These are phyloP conservation scores for Calonectria hongkongensis DNA, from an alignment of 2,329 filamentous ascomycete species.

Conservation along the genomic window DNA sequence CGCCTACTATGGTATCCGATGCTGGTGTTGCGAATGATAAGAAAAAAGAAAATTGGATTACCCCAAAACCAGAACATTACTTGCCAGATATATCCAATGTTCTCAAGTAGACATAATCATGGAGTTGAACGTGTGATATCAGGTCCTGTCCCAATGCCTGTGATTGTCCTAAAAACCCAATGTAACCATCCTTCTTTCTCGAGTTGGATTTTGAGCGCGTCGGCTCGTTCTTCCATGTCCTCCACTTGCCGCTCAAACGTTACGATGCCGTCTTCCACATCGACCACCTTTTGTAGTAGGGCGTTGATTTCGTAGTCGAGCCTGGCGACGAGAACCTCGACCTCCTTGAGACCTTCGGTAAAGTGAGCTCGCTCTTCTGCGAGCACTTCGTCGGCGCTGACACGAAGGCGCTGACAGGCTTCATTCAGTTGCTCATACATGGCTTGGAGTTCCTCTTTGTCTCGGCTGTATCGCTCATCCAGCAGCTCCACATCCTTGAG, in stretches of 20 bases:
- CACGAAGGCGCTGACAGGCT: slow-evolving; percentile 80
- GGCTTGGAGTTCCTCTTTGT: slow-evolving; percentile 79
- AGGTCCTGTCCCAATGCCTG: slow-evolving; percentile 76
- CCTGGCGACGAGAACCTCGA: slow-evolving; percentile 88
- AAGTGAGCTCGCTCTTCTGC: slow-evolving; percentile 81
- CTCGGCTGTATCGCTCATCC: slow-evolving; percentile 76
- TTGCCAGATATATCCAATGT: background rate
- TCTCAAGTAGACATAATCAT: slow-evolving; percentile 39
- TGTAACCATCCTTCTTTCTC: slow-evolving; percentile 79
- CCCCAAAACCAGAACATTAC: slow-evolving; percentile 19
- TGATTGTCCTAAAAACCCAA: slow-evolving; percentile 78
- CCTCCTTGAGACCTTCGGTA: slow-evolving; percentile 83
- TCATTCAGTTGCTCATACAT: slow-evolving; percentile 83
- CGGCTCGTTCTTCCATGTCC: slow-evolving; percentile 80
- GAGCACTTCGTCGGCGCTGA: slow-evolving; percentile 81
- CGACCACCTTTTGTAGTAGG: slow-evolving; percentile 86
- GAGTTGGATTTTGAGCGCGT: slow-evolving; percentile 77
- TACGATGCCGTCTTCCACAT: slow-evolving; percentile 87
- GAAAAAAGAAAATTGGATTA: slow-evolving; percentile 36
- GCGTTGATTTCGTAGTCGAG: slow-evolving; percentile 93
- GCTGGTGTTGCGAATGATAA: slow-evolving; percentile 26
- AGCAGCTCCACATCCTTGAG: slow-evolving; percentile 75
- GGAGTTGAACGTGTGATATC: slow-evolving; percentile 66
- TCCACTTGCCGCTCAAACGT: slow-evolving; percentile 88
- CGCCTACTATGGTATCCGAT: slow-evolving; percentile 36